These are phyloP conservation scores for Thelonectria rubi DNA, from an alignment of 2,329 filamentous ascomycete species.

Conservation along the genomic window DNA sequence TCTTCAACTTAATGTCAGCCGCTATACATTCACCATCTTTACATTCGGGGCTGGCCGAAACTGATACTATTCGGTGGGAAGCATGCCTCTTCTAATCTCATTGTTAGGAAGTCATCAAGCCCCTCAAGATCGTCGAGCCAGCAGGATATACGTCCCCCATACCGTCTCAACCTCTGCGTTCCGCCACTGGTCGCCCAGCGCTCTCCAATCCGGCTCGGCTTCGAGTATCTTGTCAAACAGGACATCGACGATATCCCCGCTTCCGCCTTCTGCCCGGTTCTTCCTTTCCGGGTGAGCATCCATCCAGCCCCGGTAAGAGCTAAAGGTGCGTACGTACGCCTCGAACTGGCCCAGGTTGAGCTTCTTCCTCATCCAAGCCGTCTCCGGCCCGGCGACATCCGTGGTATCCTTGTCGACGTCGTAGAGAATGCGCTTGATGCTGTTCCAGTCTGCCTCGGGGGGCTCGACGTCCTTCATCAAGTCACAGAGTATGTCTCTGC, in stretches of 20 bases:
- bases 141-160: conserved; percentile 68
- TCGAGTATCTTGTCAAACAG: conserved; percentile 67
- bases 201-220: conserved; percentile 62
- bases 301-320: conserved; percentile 66
- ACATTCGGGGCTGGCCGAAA: too few relatives aligned
- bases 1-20: too few relatives aligned
- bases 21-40: too few relatives aligned
- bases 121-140: conserved; percentile 50
- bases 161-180: conserved; percentile 65
- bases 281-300: conserved; percentile 61
- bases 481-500: conserved; percentile 62
- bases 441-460: conserved; percentile 60
- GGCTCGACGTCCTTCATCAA: conserved; percentile 62
- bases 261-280: conserved; percentile 61
- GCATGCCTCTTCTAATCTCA: too few relatives aligned
- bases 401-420: conserved; percentile 59
- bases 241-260: conserved; percentile 69
- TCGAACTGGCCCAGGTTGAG: conserved; percentile 67
- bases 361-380: conserved; percentile 60
- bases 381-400: conserved; percentile 45
- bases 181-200: conserved; percentile 58
- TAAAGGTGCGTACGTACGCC: conserved; percentile 70
- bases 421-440: conserved; percentile 63
- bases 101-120: neutral
- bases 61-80: too few relatives aligned